Evolutionary conservation across 2,329 filamentous ascomycete genomes (phyloP).

Genomic region (Amylocarpus encephaloides): DNA sequence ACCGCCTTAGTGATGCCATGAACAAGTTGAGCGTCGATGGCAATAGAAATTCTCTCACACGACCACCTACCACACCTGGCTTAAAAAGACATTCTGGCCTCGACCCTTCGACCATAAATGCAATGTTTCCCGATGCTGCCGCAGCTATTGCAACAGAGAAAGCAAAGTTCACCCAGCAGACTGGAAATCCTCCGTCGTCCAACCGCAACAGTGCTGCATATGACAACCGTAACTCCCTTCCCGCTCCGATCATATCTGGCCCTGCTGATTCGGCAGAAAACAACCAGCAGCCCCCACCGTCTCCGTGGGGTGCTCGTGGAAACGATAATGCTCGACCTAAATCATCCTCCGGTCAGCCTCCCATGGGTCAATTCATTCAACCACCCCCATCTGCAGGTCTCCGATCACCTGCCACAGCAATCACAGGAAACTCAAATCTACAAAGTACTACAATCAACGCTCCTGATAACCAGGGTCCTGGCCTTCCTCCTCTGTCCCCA

Average conservation of each 20-base stretch:
- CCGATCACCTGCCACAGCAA: slow-evolving; percentile 69
- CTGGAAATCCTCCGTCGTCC: slow-evolving; percentile 80
- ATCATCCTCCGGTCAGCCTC: slow-evolving; percentile 68
- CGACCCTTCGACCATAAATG: slow-evolving; percentile 88
- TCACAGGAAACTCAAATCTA: slow-evolving; percentile 62
- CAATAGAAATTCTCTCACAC: slow-evolving; percentile 77
- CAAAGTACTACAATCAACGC: slow-evolving; percentile 79
- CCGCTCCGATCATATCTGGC: slow-evolving; percentile 67
- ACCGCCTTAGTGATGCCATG: slow-evolving; percentile 93
- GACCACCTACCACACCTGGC: slow-evolving; percentile 69
- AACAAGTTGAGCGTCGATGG: slow-evolving; percentile 85
- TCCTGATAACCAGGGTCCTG: slow-evolving; percentile 59
- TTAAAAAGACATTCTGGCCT: slow-evolving; percentile 92
- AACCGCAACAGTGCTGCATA: slow-evolving; percentile 86
- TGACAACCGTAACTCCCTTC: slow-evolving; percentile 66
- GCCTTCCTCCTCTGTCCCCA: slow-evolving; percentile 81
- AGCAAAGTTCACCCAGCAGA: slow-evolving; percentile 93
- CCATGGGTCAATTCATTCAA: slow-evolving; percentile 94
- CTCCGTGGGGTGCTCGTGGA: slow-evolving; percentile 66
- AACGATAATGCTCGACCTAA: slow-evolving; percentile 60
- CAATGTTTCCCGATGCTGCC: slow-evolving; percentile 98
- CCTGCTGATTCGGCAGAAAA: slow-evolving; percentile 58
- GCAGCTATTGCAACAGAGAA: slow-evolving; percentile 98
- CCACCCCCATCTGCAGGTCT: slow-evolving; percentile 68
- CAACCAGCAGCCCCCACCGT: slow-evolving; percentile 60